Percentiles rank a stretch among this genome's conserved stretches.
Evolutionary conservation across 2,329 filamentous ascomycete species (phyloP).

Genomic region (Emergomyces orientalis): DNA sequence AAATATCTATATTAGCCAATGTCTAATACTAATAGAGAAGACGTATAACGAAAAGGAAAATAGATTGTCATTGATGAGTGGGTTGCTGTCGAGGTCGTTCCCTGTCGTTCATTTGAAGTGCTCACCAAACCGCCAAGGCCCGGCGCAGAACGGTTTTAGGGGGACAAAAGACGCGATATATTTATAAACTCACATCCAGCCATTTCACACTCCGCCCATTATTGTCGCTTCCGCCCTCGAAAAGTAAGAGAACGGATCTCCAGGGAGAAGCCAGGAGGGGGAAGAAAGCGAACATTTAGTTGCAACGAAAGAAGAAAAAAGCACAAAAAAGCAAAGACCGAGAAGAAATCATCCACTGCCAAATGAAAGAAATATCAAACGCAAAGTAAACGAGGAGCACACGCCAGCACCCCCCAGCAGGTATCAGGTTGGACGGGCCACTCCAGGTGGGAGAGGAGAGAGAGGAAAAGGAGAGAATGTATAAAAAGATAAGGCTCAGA

Average conservation of each 20-base stretch:
- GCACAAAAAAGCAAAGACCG: not conserved
- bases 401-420: not conserved
- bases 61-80: not conserved
- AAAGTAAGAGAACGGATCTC: slow-evolving; percentile 1
- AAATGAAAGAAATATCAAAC: no score
- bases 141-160: not conserved
- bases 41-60: not conserved
- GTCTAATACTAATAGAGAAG: not conserved
- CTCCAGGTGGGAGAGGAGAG: not conserved
- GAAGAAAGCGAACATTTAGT: not conserved
- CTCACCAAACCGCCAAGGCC: not conserved
- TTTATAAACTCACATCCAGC: slow-evolving; percentile 29
- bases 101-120: no score
- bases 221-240: slow-evolving; percentile 4
- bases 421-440: not conserved
- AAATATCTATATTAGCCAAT: not conserved
- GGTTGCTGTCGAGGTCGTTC: not conserved
- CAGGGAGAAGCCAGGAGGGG: not conserved
- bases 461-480: not conserved
- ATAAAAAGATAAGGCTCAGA: no score
- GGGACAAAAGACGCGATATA: not conserved
- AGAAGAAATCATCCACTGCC: not conserved
- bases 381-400: no score
- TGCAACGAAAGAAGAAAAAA: not conserved
- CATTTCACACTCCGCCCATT: slow-evolving; percentile 29